phyloP scores from a whole-genome alignment of 148 eudicot species.

The Bassia scoparia region DNA sequence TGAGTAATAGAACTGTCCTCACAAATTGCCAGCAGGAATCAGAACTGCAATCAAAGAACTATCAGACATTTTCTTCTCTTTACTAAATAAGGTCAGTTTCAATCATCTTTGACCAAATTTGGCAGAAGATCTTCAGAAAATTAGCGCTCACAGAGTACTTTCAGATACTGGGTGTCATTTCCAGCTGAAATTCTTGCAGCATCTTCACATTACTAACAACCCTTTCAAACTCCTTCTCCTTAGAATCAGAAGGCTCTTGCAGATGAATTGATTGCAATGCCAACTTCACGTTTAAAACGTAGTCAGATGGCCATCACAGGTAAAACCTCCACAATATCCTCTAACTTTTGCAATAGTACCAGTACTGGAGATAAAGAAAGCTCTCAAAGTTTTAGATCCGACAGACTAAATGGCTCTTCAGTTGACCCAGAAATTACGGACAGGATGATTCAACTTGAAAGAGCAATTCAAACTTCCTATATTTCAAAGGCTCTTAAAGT shows the following conservation, averaged over 20 bases:
- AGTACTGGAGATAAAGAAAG: slow-evolving; percentile 19
- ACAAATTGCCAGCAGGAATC: slow-evolving; percentile 20
- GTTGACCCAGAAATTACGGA: slow-evolving; percentile 17
- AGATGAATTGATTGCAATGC: slow-evolving; percentile 19
- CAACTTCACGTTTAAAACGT: slow-evolving; percentile 17
- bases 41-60: slow-evolving; percentile 19
- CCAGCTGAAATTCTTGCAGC: slow-evolving; percentile 18
- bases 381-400: slow-evolving; percentile 24
- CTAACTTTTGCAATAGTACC: slow-evolving; percentile 20
- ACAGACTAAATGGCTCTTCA: slow-evolving; percentile 28
- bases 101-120: slow-evolving; percentile 19
- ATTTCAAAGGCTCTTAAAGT: slow-evolving; percentile 32
- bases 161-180: slow-evolving; percentile 20
- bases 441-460: slow-evolving; percentile 22
- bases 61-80: slow-evolving; percentile 17
- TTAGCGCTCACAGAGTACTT: slow-evolving; percentile 19
- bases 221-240: not conserved
- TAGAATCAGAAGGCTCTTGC: slow-evolving; percentile 24
- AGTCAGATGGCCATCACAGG: slow-evolving; percentile 21
- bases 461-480: slow-evolving; percentile 32
- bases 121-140: slow-evolving; percentile 27
- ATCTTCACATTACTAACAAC: slow-evolving; percentile 10
- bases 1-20: slow-evolving; percentile 30
- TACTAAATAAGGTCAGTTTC: slow-evolving; percentile 20
- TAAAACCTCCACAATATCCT: slow-evolving; percentile 21